Evolutionary conservation across 257 asterid species (phyloP), one percentile per base, ranked within the genome.

Genomic region (Penstemon barbatus): DNA sequence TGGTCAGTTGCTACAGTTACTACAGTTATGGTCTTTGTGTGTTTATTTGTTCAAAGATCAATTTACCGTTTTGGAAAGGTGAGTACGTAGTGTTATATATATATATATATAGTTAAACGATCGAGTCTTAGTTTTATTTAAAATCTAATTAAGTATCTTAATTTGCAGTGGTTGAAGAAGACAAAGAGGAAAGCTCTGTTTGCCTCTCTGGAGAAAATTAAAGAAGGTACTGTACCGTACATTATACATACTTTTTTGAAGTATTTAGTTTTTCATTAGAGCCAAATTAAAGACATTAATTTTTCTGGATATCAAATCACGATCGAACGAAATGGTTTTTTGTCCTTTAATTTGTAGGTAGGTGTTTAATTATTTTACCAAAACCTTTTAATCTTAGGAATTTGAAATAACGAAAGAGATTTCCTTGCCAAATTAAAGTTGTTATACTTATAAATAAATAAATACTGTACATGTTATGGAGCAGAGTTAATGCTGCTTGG

Each of bases 1-100:
- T 91, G 98, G 96, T 83, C 96, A n/a, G 98, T 91, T 69, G 98
- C 98, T 62, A 74, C 96, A 15, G 96, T 91, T 63, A 89, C 87
- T 15, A 89, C 98, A 33, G 89, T 87, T 49, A 81, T 91, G 98
- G 98, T 91, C 66, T 91, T 91, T 58, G 83, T 89, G 42, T 89
- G 96, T 73, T 84, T 92, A 68, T 85, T 89, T 58, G 86, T 80
- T 56, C 86, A 92, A 77, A 80, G 96, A 71, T 86, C 96, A 72
- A 89, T 92, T 73, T 91, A 85, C 85, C 79, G 88, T 80, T 91
- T 85, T 66, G 96, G 98, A 57, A 87, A 74, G 95, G 98, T 89
- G 13, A 74, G 85, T n/a, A n/a, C n/a, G n/a, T n/a, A n/a, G n/a
- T 70, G 18, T 15, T 15, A 15, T 15, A 15, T 15, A n/a, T n/a